A percentile compares a stretch with the other conserved stretches of the same genome.
Conservation (phyloP, 1,139 yeast genomes). For the Torulaspora globosa region DNA sequence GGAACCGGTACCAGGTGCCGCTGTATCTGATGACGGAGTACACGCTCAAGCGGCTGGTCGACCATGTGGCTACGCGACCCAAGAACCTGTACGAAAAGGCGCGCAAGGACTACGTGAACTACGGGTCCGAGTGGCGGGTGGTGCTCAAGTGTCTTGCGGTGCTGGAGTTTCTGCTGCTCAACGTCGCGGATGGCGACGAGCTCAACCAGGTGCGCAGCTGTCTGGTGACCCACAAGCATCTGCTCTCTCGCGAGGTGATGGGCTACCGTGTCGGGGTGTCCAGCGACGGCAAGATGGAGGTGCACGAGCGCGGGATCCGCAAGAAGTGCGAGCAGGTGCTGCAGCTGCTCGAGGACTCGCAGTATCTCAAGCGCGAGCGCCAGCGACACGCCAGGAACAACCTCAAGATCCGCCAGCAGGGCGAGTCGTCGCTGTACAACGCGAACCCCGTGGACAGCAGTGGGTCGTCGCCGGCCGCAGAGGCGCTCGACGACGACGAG, state of each 20-base stretch:
- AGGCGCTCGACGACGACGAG: conserved; percentile 20
- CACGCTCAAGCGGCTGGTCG: conserved; percentile 34
- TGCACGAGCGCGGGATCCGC: conserved; percentile 37
- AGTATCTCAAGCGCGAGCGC: conserved; percentile 32
- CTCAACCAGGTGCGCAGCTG: conserved; percentile 34
- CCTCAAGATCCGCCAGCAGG: conserved; percentile 29
- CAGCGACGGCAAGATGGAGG: conserved; percentile 38
- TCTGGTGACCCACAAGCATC: conserved; percentile 32
- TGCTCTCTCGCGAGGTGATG: conserved; percentile 31
- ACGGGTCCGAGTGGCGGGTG: conserved; percentile 41
- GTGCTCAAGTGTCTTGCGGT: conserved; percentile 38
- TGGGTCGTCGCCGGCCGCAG: conserved; percentile 12
- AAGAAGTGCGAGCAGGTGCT: conserved; percentile 34
- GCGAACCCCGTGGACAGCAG: conserved; percentile 17
- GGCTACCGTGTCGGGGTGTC: conserved; percentile 33
- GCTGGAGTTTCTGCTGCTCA: conserved; percentile 36
- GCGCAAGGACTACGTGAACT: conserved; percentile 39
- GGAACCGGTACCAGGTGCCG: conserved; percentile 36
- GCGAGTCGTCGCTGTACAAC: conserved; percentile 22
- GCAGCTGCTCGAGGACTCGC: conserved; percentile 32
- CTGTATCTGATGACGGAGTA: conserved; percentile 36
- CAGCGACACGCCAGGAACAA: conserved; percentile 30
- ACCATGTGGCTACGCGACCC: conserved; percentile 37
- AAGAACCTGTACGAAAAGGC: conserved; percentile 39
- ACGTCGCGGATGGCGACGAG: conserved; percentile 35